phyloP scores from a whole-genome alignment of 768 basidiomycete species.

The Amylocystis lapponica region DNA sequence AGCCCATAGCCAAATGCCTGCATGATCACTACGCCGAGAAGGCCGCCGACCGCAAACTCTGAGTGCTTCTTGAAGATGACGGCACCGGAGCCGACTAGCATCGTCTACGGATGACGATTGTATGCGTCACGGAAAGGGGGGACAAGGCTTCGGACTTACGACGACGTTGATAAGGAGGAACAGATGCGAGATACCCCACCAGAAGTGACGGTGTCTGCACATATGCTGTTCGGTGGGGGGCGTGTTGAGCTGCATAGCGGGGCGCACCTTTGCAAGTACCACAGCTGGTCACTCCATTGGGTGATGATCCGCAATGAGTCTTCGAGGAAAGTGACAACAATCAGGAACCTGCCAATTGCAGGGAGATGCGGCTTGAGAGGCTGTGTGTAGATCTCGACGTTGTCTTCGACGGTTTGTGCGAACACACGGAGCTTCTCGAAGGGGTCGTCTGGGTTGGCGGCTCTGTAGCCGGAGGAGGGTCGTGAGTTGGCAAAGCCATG shows the following conservation, averaged over 20 bases:
- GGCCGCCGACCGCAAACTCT: constrained; percentile 85
- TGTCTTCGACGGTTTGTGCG: constrained; percentile 81
- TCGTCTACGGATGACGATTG: constrained; percentile 52
- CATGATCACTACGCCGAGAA: constrained; percentile 85
- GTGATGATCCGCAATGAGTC: constrained; percentile 90
- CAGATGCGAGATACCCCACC: constrained; percentile 90
- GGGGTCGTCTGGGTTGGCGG: constrained; percentile 78
- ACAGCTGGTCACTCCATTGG: constrained; percentile 96
- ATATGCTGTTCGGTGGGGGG: background rate
- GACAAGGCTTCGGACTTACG: constrained; percentile 53
- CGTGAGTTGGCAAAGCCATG: constrained; percentile 75
- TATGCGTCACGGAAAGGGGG: background rate
- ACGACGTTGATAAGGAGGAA: constrained; percentile 91
- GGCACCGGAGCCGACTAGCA: constrained; percentile 79
- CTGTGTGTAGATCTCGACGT: constrained; percentile 87
- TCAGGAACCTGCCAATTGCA: constrained; percentile 91
- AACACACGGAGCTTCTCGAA: constrained; percentile 68
- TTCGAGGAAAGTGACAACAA: constrained; percentile 97
- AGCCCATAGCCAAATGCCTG: constrained; percentile 99
- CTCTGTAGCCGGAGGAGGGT: constrained; percentile 64
- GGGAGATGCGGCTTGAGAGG: constrained; percentile 93
- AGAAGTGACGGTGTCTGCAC: constrained; percentile 86
- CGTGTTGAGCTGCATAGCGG: background rate
- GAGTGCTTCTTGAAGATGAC: constrained; percentile 85
- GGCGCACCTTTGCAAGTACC: constrained; percentile 92